Evolutionary conservation across 2,329 filamentous ascomycete species (phyloP).

Genomic region (Emydomyces testavorans): DNA sequence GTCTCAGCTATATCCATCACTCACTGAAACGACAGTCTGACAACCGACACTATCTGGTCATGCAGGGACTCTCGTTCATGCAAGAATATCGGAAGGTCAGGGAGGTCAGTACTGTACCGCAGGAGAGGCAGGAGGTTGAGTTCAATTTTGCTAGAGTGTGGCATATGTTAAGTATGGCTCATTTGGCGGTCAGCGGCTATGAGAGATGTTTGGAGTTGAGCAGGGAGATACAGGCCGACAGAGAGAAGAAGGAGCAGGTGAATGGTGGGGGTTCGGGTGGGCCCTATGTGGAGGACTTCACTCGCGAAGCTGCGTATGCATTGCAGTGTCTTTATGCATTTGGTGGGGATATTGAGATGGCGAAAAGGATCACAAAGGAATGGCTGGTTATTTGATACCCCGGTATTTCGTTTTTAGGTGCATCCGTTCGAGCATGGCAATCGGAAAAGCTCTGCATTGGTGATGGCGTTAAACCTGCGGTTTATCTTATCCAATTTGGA

Average conservation of each 20-base stretch:
- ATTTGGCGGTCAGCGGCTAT: slow-evolving; percentile 65
- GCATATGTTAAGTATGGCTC: slow-evolving; percentile 60
- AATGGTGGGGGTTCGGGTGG: slow-evolving; percentile 33
- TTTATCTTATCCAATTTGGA: too few relatives aligned
- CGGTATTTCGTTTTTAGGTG: background rate
- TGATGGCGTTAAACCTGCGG: background rate
- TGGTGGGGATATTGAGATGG: slow-evolving; percentile 51
- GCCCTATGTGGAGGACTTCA: slow-evolving; percentile 41
- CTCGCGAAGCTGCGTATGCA: slow-evolving; percentile 61
- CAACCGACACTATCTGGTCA: slow-evolving; percentile 76
- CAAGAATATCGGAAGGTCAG: slow-evolving; percentile 59
- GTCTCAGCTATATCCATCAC: slow-evolving; percentile 75
- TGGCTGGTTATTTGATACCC: slow-evolving; percentile 43
- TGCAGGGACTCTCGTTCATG: slow-evolving; percentile 75
- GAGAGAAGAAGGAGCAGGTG: slow-evolving; percentile 16
- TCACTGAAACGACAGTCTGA: slow-evolving; percentile 79
- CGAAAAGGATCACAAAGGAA: slow-evolving; percentile 48
- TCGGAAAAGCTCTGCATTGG: background rate
- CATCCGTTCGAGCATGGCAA: background rate
- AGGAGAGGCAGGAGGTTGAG: slow-evolving; percentile 60
- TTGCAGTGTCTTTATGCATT: slow-evolving; percentile 56
- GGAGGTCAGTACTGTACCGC: slow-evolving; percentile 31
- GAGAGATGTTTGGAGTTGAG: slow-evolving; percentile 45
- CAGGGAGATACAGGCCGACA: slow-evolving; percentile 33
- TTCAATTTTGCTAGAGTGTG: slow-evolving; percentile 70